These are phyloP conservation scores for Metschnikowia proteae DNA, from an alignment of 805 yeast genomes.

Conservation along the genomic window DNA sequence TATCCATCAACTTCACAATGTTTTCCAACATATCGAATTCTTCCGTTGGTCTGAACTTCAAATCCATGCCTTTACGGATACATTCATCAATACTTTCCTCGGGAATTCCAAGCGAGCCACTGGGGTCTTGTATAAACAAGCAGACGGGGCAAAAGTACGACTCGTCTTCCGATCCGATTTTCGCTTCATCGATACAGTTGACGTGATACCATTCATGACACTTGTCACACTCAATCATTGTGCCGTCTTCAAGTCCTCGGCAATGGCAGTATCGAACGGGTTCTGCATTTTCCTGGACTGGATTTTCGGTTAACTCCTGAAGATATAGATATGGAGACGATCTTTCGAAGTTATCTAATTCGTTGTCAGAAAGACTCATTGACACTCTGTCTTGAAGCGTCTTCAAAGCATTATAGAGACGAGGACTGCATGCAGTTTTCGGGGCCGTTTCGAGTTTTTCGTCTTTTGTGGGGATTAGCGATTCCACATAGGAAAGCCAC, in stretches of 20 bases:
- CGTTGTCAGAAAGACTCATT: slow-evolving; percentile 26
- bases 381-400: slow-evolving; percentile 21
- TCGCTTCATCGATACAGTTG: slow-evolving; percentile 40
- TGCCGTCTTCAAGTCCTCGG: slow-evolving; percentile 54
- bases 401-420: slow-evolving; percentile 20
- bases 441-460: not conserved
- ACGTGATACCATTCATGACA: slow-evolving; percentile 75
- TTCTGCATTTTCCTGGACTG: slow-evolving; percentile 5
- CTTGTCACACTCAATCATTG: slow-evolving; percentile 66
- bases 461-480: slow-evolving; percentile 12
- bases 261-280: slow-evolving; percentile 53
- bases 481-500: slow-evolving; percentile 23
- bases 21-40: slow-evolving; percentile 7
- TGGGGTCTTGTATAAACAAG: not conserved
- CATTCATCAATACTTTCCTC: not conserved
- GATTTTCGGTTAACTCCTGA: slow-evolving; percentile 5
- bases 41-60: slow-evolving; percentile 8
- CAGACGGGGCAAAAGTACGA: slow-evolving; percentile 18
- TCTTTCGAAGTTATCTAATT: slow-evolving; percentile 21
- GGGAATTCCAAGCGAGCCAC: not conserved
- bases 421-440: slow-evolving; percentile 19
- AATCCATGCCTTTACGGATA: slow-evolving; percentile 5
- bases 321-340: slow-evolving; percentile 24
- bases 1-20: not conserved
- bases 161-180: slow-evolving; percentile 15